Evolutionary conservation across 1,139 yeast genomes (phyloP).

Genomic region (Zygoascus hellenicus): DNA sequence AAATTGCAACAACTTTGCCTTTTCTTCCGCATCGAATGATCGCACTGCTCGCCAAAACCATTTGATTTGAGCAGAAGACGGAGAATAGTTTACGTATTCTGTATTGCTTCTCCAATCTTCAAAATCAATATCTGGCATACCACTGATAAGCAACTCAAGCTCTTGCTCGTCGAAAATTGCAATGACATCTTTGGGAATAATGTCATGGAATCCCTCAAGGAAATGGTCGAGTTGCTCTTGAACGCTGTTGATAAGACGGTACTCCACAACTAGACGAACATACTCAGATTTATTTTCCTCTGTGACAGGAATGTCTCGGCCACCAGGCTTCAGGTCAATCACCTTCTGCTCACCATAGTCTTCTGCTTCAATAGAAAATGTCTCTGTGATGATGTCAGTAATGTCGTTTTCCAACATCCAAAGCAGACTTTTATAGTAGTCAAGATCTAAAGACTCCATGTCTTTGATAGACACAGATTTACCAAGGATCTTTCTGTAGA

Average conservation of each 20-base stretch:
- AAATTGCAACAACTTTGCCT: conserved; percentile 90
- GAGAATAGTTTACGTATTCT: conserved; percentile 73
- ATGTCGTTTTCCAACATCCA: conserved; percentile 98
- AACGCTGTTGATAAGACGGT: conserved; percentile 76
- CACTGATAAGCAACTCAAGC: conserved; percentile 84
- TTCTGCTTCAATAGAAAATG: conserved; percentile 88
- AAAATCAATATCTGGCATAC: conserved; percentile 93
- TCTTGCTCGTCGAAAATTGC: conserved; percentile 94
- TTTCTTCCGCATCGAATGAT: conserved; percentile 88
- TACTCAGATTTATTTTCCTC: conserved; percentile 89
- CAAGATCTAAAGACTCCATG: conserved; percentile 91
- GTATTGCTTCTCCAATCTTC: conserved; percentile 93
- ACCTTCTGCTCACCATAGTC: conserved; percentile 87
- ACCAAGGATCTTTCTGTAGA: conserved; percentile 81
- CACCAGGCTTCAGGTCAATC: conserved; percentile 75
- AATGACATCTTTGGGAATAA: conserved; percentile 81
- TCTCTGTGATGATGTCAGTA: conserved; percentile 94
- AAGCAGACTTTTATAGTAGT: conserved; percentile 81
- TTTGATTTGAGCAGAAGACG: conserved; percentile 81
- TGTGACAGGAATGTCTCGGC: conserved; percentile 79
- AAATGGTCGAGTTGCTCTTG: conserved; percentile 85
- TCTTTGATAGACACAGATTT: conserved; percentile 81
- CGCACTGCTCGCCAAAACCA: conserved; percentile 99
- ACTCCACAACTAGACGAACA: conserved; percentile 80
- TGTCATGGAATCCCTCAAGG: conserved; percentile 81